Conservation (phyloP, 352 stramenopile genomes). For the Phytophthora podocarpi region DNA sequence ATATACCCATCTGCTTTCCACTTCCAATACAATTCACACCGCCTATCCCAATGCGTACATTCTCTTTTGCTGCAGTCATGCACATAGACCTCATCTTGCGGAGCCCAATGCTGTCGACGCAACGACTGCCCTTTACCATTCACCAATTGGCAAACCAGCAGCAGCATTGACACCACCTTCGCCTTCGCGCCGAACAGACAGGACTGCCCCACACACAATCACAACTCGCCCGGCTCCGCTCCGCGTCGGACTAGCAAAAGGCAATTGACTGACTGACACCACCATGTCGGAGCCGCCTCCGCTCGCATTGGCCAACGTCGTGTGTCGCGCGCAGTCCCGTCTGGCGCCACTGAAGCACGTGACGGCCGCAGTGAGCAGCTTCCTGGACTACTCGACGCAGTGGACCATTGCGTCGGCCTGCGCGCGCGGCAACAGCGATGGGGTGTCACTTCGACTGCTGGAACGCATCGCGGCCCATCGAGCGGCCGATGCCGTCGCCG, state of each 20-base stretch:
- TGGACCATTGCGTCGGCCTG: conserved; percentile 34
- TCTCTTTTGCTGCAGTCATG: not conserved
- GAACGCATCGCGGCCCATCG: conserved; percentile 24
- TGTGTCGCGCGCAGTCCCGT: conserved; percentile 30
- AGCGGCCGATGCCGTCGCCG: not conserved
- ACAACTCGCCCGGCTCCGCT: conserved; percentile 15
- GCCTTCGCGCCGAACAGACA: conserved; percentile 23
- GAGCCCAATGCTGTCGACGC: conserved; percentile 1
- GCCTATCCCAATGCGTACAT: not conserved
- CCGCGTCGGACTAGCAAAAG: conserved; percentile 25
- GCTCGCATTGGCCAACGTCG: conserved; percentile 28
- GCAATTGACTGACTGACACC: not conserved
- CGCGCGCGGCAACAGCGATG: conserved; percentile 1
- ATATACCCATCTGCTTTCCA: not conserved
- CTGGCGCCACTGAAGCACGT: conserved; percentile 40
- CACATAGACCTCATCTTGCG: not conserved
- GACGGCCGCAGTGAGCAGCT: conserved; percentile 29
- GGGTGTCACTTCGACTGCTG: conserved; percentile 22
- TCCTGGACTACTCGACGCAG: conserved; percentile 32
- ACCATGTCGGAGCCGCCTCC: conserved; percentile 8
- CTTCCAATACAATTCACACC: not conserved
- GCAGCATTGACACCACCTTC: not conserved
- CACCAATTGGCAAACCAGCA: no score
- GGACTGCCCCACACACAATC: conserved; percentile 11
- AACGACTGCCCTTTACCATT: conserved; percentile 5